phyloP scores from a whole-genome alignment of 345 rosid species.

The Cardamine resedifolia region DNA sequence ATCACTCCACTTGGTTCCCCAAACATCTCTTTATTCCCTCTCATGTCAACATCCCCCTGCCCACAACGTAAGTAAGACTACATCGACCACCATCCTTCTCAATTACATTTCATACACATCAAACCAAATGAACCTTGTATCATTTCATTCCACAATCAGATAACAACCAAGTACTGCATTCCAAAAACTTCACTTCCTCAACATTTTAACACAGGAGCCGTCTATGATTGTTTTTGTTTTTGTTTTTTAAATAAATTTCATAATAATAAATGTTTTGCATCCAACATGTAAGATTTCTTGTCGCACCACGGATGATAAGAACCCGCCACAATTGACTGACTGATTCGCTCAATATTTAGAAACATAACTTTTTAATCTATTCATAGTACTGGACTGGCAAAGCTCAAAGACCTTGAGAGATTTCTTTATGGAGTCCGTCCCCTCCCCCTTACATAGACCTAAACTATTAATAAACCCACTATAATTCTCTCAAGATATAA shows the following conservation, averaged over 20 bases:
- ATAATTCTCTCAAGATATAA: neutral
- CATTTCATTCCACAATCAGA: neutral
- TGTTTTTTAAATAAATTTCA: neutral
- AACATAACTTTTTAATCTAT: neutral
- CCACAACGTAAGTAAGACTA: constrained; percentile 97
- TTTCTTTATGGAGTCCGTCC: neutral
- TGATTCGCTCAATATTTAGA: neutral
- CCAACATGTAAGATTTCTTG: neutral
- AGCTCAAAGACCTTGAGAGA: constrained; percentile 3
- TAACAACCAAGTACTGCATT: neutral
- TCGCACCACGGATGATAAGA: neutral
- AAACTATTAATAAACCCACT: constrained; percentile 4
- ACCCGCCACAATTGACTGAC: neutral
- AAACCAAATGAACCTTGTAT: neutral
- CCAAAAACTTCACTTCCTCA: constrained; percentile 5
- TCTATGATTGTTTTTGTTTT: neutral
- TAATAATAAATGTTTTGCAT: neutral
- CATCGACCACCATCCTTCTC: constrained; percentile 54
- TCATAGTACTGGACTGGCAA: neutral
- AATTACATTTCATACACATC: constrained; percentile 3
- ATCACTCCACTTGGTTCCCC: constrained; percentile 98
- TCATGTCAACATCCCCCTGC: constrained; percentile 88
- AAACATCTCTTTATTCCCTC: constrained; percentile 88
- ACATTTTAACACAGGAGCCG: neutral
- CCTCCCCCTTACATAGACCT: constrained; percentile 5